Conservation (phyloP, 192 early-diverging fungal species). For the Backusella luteola region DNA sequence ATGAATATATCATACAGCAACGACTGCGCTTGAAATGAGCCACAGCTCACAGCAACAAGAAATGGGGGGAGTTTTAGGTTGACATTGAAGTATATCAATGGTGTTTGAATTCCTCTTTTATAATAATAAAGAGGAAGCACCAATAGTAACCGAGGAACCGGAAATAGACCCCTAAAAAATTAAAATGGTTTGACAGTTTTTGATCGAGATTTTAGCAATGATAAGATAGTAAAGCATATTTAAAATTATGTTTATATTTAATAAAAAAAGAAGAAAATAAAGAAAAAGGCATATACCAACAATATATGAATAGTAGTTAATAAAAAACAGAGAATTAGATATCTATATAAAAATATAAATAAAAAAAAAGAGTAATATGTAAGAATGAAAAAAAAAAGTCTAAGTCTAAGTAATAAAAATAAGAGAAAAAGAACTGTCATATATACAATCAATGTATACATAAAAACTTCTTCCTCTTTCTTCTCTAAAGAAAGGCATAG, state of each 20-base stretch:
- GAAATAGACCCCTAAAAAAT: background rate
- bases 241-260: background rate
- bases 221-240: background rate
- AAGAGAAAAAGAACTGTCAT: background rate
- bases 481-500: background rate
- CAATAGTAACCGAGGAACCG: background rate
- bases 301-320: background rate
- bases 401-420: background rate
- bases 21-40: background rate
- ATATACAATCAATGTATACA: conserved; percentile 8
- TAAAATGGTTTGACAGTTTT: background rate
- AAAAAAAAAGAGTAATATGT: background rate
- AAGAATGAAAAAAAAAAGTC: background rate
- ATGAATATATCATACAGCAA: background rate
- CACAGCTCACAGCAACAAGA: background rate
- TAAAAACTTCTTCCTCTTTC: background rate
- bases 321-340: background rate
- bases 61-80: background rate
- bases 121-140: background rate
- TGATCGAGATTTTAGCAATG: background rate
- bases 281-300: background rate
- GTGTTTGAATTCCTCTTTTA: background rate
- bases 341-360: background rate
- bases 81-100: background rate
- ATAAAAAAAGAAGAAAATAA: background rate